Percentiles rank a stretch among this genome's conserved stretches.
phyloP scores from a whole-genome alignment of 257 asterid genomes.

The Phtheirospermum japonicum region DNA sequence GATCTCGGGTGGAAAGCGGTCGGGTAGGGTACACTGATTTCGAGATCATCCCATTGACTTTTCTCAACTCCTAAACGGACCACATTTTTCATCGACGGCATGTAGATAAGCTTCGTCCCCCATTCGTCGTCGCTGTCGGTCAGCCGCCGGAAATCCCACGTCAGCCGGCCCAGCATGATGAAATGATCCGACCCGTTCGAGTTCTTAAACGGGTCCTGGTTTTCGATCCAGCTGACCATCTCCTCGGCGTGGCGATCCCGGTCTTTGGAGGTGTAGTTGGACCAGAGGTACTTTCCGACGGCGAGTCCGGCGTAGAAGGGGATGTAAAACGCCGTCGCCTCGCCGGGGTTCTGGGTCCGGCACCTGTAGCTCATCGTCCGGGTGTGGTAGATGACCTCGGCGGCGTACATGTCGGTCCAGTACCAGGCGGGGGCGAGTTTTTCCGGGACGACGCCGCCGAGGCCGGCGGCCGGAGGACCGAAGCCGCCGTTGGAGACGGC shows the following conservation, averaged over 20 bases:
- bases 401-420: slow-evolving; percentile 63
- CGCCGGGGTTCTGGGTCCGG: slow-evolving; percentile 28
- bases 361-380: slow-evolving; percentile 35
- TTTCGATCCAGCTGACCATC: slow-evolving; percentile 49
- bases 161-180: slow-evolving; percentile 50
- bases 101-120: slow-evolving; percentile 55
- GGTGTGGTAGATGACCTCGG: slow-evolving; percentile 58
- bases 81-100: slow-evolving; percentile 56
- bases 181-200: slow-evolving; percentile 63
- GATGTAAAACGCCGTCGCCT: slow-evolving; percentile 51
- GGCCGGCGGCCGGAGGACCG: slow-evolving; percentile 52
- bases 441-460: slow-evolving; percentile 30
- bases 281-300: slow-evolving; percentile 56
- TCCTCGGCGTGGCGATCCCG: slow-evolving; percentile 43
- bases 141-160: slow-evolving; percentile 60
- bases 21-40: slow-evolving; percentile 65
- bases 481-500: slow-evolving; percentile 56
- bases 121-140: slow-evolving; percentile 45
- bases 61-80: slow-evolving; percentile 45
- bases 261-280: slow-evolving; percentile 45
- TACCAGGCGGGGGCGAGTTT: slow-evolving; percentile 50
- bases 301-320: slow-evolving; percentile 68
- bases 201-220: slow-evolving; percentile 39
- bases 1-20: slow-evolving; percentile 62
- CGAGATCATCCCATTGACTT: slow-evolving; percentile 47